Percentiles rank a stretch among this genome's conserved stretches.
These are phyloP conservation scores for sorghum (Sorghum bicolor) DNA, from an alignment of 176 grass and related monocot species.

Conservation along the genomic window DNA sequence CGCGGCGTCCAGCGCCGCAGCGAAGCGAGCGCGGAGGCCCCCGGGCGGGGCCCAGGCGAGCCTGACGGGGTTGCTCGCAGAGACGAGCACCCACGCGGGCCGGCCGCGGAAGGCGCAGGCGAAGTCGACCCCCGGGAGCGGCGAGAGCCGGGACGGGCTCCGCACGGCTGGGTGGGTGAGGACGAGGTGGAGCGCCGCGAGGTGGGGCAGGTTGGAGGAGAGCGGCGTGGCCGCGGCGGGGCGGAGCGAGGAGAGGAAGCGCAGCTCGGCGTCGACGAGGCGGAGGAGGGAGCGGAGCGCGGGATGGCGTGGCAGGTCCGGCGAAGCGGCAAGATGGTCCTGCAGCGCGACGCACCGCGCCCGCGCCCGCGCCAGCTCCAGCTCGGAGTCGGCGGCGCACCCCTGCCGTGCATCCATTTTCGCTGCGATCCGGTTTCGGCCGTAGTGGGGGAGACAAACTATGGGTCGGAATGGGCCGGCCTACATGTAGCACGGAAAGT, in stretches of 20 bases:
- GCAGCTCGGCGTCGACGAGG: slow-evolving; percentile 66
- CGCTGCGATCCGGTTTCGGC: neutral
- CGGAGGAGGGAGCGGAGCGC: slow-evolving; percentile 45
- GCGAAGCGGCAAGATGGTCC: slow-evolving; percentile 30
- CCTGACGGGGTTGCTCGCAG: slow-evolving; percentile 69
- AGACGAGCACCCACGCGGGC: slow-evolving; percentile 67
- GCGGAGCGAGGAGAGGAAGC: slow-evolving; percentile 47
- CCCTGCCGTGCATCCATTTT: slow-evolving; percentile 33
- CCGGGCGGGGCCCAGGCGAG: slow-evolving; percentile 35
- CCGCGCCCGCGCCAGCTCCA: slow-evolving; percentile 20
- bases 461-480: neutral
- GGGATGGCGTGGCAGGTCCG: slow-evolving; percentile 31
- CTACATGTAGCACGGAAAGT: neutral
- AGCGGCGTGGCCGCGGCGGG: slow-evolving; percentile 28
- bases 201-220: slow-evolving; percentile 80
- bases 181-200: slow-evolving; percentile 59
- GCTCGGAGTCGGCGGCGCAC: slow-evolving; percentile 14
- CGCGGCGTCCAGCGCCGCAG: slow-evolving; percentile 40
- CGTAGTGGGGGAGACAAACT: neutral
- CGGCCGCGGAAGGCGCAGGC: slow-evolving; percentile 55
- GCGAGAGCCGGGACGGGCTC: slow-evolving; percentile 54
- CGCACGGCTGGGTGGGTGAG: slow-evolving; percentile 72
- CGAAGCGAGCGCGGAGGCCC: slow-evolving; percentile 47
- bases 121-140: slow-evolving; percentile 57
- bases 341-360: slow-evolving; percentile 51